Evolutionary conservation across 1,284 basidiomycete genomes (phyloP).

Genomic region (Microbotryum intermedium): DNA sequence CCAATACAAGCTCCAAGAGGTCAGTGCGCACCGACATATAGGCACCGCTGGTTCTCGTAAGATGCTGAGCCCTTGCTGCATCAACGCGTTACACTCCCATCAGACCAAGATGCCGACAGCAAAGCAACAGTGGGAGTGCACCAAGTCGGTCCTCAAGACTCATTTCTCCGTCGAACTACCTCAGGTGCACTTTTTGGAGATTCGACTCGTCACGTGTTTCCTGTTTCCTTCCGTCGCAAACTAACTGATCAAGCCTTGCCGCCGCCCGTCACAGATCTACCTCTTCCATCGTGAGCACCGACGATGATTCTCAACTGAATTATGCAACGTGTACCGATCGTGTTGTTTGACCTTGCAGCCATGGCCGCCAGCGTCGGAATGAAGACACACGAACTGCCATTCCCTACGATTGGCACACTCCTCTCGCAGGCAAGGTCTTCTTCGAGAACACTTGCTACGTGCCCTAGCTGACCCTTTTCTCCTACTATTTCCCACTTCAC

Average conservation of each 20-base stretch:
- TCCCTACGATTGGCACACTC: conserved; percentile 57
- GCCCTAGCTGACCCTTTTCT: neutral
- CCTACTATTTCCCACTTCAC: neutral
- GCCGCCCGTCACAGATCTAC: conserved; percentile 59
- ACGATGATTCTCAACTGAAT: neutral
- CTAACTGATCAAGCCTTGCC: neutral
- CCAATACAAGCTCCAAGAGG: conserved; percentile 79
- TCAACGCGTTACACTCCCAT: neutral
- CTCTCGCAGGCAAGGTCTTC: conserved; percentile 49
- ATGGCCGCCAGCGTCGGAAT: conserved; percentile 82
- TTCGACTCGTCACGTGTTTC: neutral
- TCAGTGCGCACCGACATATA: neutral
- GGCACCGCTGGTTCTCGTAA: neutral
- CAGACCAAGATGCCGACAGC: conserved; percentile 65
- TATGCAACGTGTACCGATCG: neutral
- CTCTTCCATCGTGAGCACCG: conserved; percentile 69
- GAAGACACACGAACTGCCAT: conserved; percentile 85
- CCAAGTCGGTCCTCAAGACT: conserved; percentile 84
- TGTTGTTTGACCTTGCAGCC: neutral
- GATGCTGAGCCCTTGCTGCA: neutral
- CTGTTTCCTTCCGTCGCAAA: neutral
- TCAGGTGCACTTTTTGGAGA: conserved; percentile 48
- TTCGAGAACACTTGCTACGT: no score
- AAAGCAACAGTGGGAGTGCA: conserved; percentile 89
- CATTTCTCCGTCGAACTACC: conserved; percentile 96